Conservation (phyloP, 495 filamentous ascomycete genomes). For the Talaromyces liani region DNA sequence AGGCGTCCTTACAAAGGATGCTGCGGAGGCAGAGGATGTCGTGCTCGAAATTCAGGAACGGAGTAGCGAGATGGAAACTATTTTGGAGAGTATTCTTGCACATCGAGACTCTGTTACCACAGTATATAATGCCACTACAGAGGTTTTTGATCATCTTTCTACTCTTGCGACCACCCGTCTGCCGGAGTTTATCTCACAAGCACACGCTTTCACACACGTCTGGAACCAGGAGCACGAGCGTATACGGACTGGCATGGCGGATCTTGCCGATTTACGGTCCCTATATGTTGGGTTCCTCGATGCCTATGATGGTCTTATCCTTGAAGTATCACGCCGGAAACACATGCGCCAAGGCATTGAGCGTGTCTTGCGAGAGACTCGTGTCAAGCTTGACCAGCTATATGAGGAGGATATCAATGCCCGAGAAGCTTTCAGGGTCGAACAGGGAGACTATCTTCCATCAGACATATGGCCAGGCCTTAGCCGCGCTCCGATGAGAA, state of each 20-base stretch:
- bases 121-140: constrained; percentile 42
- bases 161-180: constrained; percentile 54
- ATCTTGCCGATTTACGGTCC: constrained; percentile 62
- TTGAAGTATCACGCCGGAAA: constrained; percentile 72
- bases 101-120: constrained; percentile 44
- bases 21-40: constrained; percentile 82
- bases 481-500: constrained; percentile 49
- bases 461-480: constrained; percentile 84
- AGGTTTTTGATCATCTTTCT: constrained; percentile 60
- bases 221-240: constrained; percentile 69
- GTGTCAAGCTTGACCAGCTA: constrained; percentile 66
- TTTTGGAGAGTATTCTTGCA: constrained; percentile 45
- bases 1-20: constrained; percentile 72
- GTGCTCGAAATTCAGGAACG: constrained; percentile 74
- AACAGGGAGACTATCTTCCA: constrained; percentile 80
- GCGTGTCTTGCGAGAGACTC: constrained; percentile 65
- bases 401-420: constrained; percentile 66
- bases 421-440: constrained; percentile 69
- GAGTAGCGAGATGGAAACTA: constrained; percentile 65
- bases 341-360: constrained; percentile 64
- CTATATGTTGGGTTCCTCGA: constrained; percentile 80
- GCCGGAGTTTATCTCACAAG: constrained; percentile 59
- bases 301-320: constrained; percentile 74
- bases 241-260: constrained; percentile 58
- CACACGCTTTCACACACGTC: constrained; percentile 59